Percentiles rank a stretch among this genome's conserved stretches.
Conservation (phyloP, 306 rosid genomes). For the Casuarina cunninghamiana region DNA sequence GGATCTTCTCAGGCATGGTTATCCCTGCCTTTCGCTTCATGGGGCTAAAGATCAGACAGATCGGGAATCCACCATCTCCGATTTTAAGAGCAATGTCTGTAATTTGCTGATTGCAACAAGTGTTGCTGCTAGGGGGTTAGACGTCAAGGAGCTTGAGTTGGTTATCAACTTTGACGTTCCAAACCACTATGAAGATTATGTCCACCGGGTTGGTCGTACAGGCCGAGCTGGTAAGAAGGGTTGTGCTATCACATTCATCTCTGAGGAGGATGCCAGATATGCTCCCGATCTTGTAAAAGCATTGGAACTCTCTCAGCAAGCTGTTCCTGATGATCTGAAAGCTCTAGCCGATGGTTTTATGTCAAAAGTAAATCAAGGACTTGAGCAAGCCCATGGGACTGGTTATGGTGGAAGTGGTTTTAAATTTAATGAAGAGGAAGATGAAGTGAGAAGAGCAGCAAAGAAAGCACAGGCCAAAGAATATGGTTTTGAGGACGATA, state of each 20-base stretch:
- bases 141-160: slow-evolving; percentile 95
- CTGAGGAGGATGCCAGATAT: slow-evolving; percentile 86
- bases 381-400: slow-evolving; percentile 91
- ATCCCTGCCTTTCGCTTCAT: slow-evolving; percentile 84
- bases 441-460: slow-evolving; percentile 91
- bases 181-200: slow-evolving; percentile 96
- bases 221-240: slow-evolving; percentile 97
- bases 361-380: slow-evolving; percentile 81
- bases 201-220: slow-evolving; percentile 94
- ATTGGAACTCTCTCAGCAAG: slow-evolving; percentile 86
- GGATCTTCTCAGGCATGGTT: slow-evolving; percentile 75
- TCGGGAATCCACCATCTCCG: slow-evolving; percentile 89
- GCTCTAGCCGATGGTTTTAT: slow-evolving; percentile 75
- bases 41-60: slow-evolving; percentile 95
- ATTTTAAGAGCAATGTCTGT: slow-evolving; percentile 87
- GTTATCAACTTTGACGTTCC: slow-evolving; percentile 89
- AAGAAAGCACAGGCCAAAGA: slow-evolving; percentile 97
- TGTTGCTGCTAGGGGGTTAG: slow-evolving; percentile 90
- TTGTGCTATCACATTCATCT: slow-evolving; percentile 84
- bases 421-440: slow-evolving; percentile 95
- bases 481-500: slow-evolving; percentile 95
- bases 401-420: slow-evolving; percentile 98
- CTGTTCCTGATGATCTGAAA: slow-evolving; percentile 86
- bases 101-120: slow-evolving; percentile 84
- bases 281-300: slow-evolving; percentile 91